A percentile compares a stretch with the other conserved stretches of the same genome.
Conservation (phyloP, 2,329 filamentous ascomycete species). For the Fusarium annulatum region DNA sequence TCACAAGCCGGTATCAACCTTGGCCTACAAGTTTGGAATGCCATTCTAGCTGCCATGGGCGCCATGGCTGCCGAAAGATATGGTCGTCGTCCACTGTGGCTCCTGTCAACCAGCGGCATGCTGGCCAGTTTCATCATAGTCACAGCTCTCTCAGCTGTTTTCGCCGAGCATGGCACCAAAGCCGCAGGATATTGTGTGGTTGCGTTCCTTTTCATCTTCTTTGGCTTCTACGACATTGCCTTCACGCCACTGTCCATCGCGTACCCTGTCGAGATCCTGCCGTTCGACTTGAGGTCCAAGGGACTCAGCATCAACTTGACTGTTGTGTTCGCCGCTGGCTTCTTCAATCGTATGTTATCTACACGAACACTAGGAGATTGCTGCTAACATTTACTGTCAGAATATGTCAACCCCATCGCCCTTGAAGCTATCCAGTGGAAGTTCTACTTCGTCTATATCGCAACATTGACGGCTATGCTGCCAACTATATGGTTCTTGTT, state of each 20-base stretch:
- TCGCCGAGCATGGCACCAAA: constrained; percentile 2
- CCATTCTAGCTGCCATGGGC: constrained; percentile 4
- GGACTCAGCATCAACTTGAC: constrained; percentile 25
- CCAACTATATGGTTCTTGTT: constrained; percentile 25
- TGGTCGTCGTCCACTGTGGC: constrained; percentile 17
- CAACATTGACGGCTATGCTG: neutral
- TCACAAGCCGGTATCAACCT: constrained; percentile 22
- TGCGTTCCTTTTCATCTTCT: constrained; percentile 24
- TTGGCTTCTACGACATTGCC: constrained; percentile 32
- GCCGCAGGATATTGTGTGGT: constrained; percentile 16
- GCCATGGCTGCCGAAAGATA: constrained; percentile 22
- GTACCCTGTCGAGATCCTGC: constrained; percentile 30
- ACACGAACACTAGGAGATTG: fast-evolving
- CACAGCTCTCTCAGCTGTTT: constrained; percentile 15
- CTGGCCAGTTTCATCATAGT: constrained; percentile 15
- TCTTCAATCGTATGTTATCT: constrained; percentile 10
- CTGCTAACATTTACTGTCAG: neutral
- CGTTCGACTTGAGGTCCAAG: constrained; percentile 18
- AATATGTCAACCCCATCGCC: constrained; percentile 32
- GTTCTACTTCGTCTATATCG: constrained; percentile 31
- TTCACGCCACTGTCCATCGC: constrained; percentile 10
- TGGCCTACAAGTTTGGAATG: constrained; percentile 25
- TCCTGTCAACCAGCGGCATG: constrained; percentile 18
- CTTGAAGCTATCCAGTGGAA: constrained; percentile 26
- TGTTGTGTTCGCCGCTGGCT: constrained; percentile 14